These are phyloP conservation scores for Pseudocercospora crystallina DNA, from an alignment of 2,329 filamentous ascomycete species.

Conservation along the genomic window DNA sequence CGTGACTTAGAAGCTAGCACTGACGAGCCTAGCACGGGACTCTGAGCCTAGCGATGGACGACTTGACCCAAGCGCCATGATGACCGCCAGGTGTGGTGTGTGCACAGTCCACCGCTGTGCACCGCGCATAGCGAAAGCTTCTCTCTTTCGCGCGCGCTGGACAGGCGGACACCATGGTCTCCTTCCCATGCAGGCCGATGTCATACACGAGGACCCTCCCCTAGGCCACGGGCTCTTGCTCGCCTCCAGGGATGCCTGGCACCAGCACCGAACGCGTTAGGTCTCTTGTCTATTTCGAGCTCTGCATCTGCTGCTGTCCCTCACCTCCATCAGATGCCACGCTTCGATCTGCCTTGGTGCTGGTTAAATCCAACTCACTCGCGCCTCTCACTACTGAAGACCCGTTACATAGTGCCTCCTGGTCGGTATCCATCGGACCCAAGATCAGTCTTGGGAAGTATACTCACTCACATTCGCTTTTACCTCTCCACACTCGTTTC, in stretches of 20 bases:
- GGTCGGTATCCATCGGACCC: conserved; percentile 7
- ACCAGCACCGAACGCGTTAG: conserved; percentile 9
- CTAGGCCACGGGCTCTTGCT: conserved; percentile 9
- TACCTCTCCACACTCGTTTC: conserved; percentile 1
- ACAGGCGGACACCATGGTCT: not conserved
- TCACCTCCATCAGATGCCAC: conserved; percentile 19
- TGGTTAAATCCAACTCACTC: not conserved
- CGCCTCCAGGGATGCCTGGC: conserved; percentile 9
- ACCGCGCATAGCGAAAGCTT: conserved; percentile 12
- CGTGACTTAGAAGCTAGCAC: no score
- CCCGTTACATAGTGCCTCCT: not conserved
- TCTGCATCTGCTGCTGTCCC: conserved; percentile 13
- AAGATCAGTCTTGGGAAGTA: conserved; percentile 6
- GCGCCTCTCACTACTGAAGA: no score
- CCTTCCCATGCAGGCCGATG: conserved; percentile 17
- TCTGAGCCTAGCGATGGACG: conserved; percentile 8
- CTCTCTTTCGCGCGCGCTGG: not conserved
- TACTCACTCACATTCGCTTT: conserved; percentile 17
- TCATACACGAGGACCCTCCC: conserved; percentile 18
- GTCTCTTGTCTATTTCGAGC: conserved; percentile 18
- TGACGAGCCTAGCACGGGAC: no score
- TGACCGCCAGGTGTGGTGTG: conserved; percentile 12
- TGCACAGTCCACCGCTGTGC: conserved; percentile 1
- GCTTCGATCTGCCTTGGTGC: conserved; percentile 10
- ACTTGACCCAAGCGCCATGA: conserved; percentile 6